Base-by-base conservation (phyloP, 805 yeast species). In the Cyberlindnera mississippiensis region DNA sequence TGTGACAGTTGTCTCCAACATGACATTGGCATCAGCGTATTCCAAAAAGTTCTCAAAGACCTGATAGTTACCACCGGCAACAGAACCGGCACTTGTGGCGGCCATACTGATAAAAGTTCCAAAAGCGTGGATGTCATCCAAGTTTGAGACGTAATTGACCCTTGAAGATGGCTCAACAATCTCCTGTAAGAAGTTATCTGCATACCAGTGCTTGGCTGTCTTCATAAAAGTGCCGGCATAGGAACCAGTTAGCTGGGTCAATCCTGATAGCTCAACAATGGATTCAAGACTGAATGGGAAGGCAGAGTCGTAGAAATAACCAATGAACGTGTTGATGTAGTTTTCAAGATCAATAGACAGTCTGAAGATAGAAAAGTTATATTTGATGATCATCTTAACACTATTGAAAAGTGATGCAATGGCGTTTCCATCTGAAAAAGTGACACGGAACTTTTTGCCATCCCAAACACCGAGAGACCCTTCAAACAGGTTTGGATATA, bases 11-110 rank as follows among this genome's bases (percentile, higher is more conserved):
- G 67, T 51, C 30, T 56, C 50, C 26, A 72, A 41, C 3, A 24
- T 29, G 4, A 65, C 35, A 2, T 37, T 43, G 0, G 77, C 73
- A 1, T 42, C 48, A 0, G 76, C 64, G 3, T 33, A 32, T 2
- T 61, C 46, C n/a, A 69, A 47, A 59, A 72, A 67, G 5, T 51
- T 51, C 20, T 67, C 66, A 49, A 74, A 73, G 14, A 74, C 65
- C 40, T 56, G 57, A 51, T 60, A 67, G 46, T 73, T 73, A 6
- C 79, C 79, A 6, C 77, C 78, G 3, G 54, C 49, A 3, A 74
- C 64, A 4, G 57, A 48, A 10, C 48, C 41, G 2, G 67, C 66
- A 11, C 59, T 63, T 2, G 56, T 56, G 0, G 75, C 69, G 3
- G 72, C 63, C 19, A 70, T 26, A 11, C 69, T 56, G 13, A 73